Conservation (phyloP, 345 rosid species). For the Hibiscus syriacus region DNA sequence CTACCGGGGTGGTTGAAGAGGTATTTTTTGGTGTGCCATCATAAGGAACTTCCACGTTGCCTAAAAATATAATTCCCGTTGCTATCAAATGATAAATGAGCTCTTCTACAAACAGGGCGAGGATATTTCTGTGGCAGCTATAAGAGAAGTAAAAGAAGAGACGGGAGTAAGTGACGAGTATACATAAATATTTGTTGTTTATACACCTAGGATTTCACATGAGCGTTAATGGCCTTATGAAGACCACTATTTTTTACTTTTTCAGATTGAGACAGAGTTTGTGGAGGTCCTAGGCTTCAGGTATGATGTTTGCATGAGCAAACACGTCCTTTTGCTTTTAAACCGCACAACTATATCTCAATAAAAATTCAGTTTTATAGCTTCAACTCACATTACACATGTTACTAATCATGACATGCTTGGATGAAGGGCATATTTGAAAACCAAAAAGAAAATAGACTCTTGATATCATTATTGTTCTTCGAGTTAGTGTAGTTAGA, state of each 20-base stretch:
- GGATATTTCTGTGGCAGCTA: slow-evolving; percentile 51
- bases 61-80: background rate
- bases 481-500: background rate
- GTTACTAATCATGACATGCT: background rate
- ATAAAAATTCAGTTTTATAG: background rate
- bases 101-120: slow-evolving; percentile 45
- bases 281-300: slow-evolving; percentile 66
- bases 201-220: background rate
- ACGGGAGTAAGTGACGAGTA: slow-evolving; percentile 51
- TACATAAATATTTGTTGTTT: background rate
- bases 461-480: background rate
- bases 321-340: background rate
- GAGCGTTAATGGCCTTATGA: background rate
- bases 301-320: slow-evolving; percentile 19
- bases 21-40: slow-evolving; percentile 22
- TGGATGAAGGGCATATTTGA: background rate
- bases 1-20: slow-evolving; percentile 79
- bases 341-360: background rate
- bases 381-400: background rate
- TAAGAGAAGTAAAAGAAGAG: slow-evolving; percentile 84
- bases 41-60: background rate
- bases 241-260: slow-evolving; percentile 7
- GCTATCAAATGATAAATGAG: background rate
- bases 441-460: background rate
- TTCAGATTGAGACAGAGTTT: slow-evolving; percentile 70